These are phyloP conservation scores for Boletus pseudo-olivaceus DNA, from an alignment of 768 basidiomycete species.

Conservation along the genomic window DNA sequence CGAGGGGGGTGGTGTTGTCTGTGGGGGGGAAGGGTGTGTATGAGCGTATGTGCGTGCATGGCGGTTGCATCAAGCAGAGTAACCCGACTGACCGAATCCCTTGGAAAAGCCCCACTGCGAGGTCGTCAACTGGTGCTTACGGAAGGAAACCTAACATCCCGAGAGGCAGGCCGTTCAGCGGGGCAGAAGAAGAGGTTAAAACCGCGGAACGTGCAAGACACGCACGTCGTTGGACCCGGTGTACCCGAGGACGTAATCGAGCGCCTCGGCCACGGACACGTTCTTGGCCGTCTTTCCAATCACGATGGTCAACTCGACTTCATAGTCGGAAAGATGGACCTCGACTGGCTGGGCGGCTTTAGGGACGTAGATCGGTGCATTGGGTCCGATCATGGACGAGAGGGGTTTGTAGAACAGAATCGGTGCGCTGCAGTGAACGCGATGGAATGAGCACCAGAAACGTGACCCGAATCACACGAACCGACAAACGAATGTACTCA, in stretches of 20 bases:
- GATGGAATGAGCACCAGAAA: neutral
- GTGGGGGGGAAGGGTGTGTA: neutral
- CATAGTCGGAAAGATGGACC: conserved; percentile 75
- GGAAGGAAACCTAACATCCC: conserved; percentile 59
- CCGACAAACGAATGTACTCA: conserved; percentile 31
- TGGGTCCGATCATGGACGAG: conserved; percentile 66
- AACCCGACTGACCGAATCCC: conserved; percentile 58
- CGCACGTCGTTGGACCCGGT: conserved; percentile 75
- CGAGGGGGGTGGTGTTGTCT: conserved; percentile 57
- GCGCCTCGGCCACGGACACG: conserved; percentile 74
- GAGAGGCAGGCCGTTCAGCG: neutral
- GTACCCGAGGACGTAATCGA: conserved; percentile 85
- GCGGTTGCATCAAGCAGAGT: too few relatives aligned
- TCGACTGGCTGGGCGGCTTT: conserved; percentile 64
- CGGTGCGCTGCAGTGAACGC: conserved; percentile 46
- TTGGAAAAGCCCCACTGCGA: conserved; percentile 91
- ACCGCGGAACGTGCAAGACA: neutral
- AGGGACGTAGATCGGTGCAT: conserved; percentile 63
- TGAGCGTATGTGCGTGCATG: neutral
- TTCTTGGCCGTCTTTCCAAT: conserved; percentile 80
- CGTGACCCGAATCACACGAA: neutral
- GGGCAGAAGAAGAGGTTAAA: too few relatives aligned
- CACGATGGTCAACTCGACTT: conserved; percentile 77
- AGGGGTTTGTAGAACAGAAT: conserved; percentile 79
- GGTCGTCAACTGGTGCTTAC: conserved; percentile 74